Evolutionary conservation across 2,329 filamentous ascomycete species (phyloP), one percentile per base, ranked within the genome.

Genomic region (Nemania sp.): DNA sequence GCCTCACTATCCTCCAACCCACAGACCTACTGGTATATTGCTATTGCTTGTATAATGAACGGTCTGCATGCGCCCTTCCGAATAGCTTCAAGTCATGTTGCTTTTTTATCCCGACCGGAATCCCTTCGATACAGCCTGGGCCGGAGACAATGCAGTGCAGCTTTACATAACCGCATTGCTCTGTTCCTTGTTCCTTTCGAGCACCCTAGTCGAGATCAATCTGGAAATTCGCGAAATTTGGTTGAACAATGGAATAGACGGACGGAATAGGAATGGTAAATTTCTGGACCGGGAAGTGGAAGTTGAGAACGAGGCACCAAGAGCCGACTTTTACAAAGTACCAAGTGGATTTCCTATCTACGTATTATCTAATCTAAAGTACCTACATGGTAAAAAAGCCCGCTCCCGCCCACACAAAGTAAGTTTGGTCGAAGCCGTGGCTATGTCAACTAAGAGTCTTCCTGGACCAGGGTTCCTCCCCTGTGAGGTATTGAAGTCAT

Each of bases 381-480:
- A n/a, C n/a, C n/a, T n/a, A n/a, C n/a, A n/a, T n/a, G n/a, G n/a
- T n/a, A n/a, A n/a, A n/a, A n/a, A n/a, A n/a, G n/a, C n/a, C 25
- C 25, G 25, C 25, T 37, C 13, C 37, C n/a, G n/a, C n/a, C 37
- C 37, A 40, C 34, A 37, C 2, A 40, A 40, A 10, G 11, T 11
- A 51, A 42, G 42, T 17, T 40, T 9, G n/a, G 1, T 20, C n/a
- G 20, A 4, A 40, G 20, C n/a, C 10, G 39, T 21, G 42, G 52
- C 40, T 46, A 45, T 52, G 57, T 47, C 5, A 29, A 20, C 46
- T 21, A n/a, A 55, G 57, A 60, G 52, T 48, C 43, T 10, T 46
- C 20, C 21, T 46, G 10, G 13, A 15, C 11, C 29, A 25, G 46
- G 25, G 25, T 48, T 2, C 7, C 18, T 18, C 35, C 25, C 9